phyloP scores from a whole-genome alignment of 1,284 basidiomycete species.

The Pseudozyma hubeiensis region DNA sequence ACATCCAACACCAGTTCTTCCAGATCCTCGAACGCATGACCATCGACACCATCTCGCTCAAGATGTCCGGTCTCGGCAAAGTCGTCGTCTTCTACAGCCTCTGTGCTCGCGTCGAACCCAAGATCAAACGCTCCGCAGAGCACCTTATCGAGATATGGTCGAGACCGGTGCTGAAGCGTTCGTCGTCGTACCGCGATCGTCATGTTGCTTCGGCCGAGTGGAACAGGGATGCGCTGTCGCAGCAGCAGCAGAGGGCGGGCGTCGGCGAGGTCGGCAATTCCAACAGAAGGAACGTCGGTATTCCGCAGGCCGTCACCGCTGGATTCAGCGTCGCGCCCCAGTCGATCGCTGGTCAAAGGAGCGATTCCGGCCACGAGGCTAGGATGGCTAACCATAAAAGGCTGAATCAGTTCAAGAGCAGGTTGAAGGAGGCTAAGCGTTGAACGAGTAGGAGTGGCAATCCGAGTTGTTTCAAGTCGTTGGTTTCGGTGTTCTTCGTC shows the following conservation, averaged over 20 bases:
- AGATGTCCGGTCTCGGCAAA: conserved; percentile 90
- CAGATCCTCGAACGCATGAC: conserved; percentile 81
- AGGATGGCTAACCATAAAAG: conserved; percentile 58
- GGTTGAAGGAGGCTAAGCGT: conserved; percentile 58
- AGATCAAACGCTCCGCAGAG: conserved; percentile 83
- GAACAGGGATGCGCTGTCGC: conserved; percentile 47
- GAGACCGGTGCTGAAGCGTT: conserved; percentile 65
- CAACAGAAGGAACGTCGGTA: conserved; percentile 52
- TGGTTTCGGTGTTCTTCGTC: not conserved
- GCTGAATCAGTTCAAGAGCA: conserved; percentile 59
- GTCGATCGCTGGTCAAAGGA: conserved; percentile 40
- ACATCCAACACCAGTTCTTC: conserved; percentile 94
- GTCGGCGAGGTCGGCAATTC: conserved; percentile 18
- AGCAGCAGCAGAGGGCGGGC: conserved; percentile 7
- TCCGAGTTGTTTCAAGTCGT: no score
- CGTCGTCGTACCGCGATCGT: conserved; percentile 64
- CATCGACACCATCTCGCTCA: conserved; percentile 89
- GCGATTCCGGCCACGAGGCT: conserved; percentile 53
- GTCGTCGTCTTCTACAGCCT: conserved; percentile 96
- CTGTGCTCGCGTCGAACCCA: conserved; percentile 82
- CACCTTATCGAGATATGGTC: conserved; percentile 76
- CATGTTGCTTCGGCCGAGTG: conserved; percentile 59
- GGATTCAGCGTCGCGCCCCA: conserved; percentile 60
- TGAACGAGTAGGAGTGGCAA: not conserved
- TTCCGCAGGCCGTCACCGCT: conserved; percentile 57